Base-by-base conservation (phyloP, 345 rosid genomes). In the Erucastrum elatum region DNA sequence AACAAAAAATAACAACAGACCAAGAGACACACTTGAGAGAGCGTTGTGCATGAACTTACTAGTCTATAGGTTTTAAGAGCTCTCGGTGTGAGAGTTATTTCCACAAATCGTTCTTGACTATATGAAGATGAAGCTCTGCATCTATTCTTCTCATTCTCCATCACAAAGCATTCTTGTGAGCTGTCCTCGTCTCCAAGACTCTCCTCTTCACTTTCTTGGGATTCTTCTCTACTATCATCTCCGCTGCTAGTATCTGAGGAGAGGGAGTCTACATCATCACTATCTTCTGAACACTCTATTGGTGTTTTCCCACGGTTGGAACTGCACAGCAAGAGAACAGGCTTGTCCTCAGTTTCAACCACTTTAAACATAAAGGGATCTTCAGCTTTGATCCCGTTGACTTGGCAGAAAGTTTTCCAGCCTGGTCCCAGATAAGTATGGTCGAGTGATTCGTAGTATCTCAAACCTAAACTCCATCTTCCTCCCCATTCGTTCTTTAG, bases 321-420 rank as follows among this genome's bases (percentile, higher is more conserved):
- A 25, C 15, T 39, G n/a, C 74, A 73, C 69, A 67, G 35, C 11
- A 12, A 46, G 15, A 79, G 77, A 49, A 73, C 70, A 15, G 70
- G 74, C 15, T 11, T 61, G 11, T 34, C 7, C 56, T 58, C 41
- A 8, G 58, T 34, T 46, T 8, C 31, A 26, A 51, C 70, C 26
- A 8, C 16, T 16, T 68, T 12, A 35, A 79, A 51, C 74, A 4
- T 73, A 31, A 33, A 66, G 70, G 44, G 16, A 12, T 73, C 77
- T 59, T 69, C 59, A 35, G 44, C 26, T 59, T 72, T 72, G 56
- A 79, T 66, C 67, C 49, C 16, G 35, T 73, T 73, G 10, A 3
- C 74, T 49, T 33, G 46, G 26, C 82, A 73, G 58, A 79, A 79
- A 67, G 27, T 46, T 9, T 3, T 26, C 82, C 82, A 79, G 70